These are phyloP conservation scores for Saccharomycopsis guyanensis DNA, from an alignment of 805 yeast genomes.

Conservation along the genomic window DNA sequence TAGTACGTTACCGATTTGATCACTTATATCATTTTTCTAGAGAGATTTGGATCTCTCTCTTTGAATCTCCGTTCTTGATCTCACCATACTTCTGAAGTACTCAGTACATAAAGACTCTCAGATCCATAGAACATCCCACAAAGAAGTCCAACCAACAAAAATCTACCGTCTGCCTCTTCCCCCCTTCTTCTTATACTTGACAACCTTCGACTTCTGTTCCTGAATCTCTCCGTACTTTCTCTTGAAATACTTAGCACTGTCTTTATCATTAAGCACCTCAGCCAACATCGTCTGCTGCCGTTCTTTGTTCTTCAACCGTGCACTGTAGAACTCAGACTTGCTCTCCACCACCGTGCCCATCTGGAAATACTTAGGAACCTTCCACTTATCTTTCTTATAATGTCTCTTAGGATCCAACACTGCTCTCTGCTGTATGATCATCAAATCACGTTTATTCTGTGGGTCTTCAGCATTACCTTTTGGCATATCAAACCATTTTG, in stretches of 20 bases:
- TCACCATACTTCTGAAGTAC: too few relatives aligned
- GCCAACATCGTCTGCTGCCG: conserved; percentile 76
- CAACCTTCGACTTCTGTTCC: conserved; percentile 35
- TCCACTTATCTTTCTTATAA: conserved; percentile 81
- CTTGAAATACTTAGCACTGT: conserved; percentile 70
- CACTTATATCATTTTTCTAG: too few relatives aligned
- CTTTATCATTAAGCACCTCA: conserved; percentile 69
- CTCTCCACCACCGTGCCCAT: conserved; percentile 85
- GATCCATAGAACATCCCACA: too few relatives aligned
- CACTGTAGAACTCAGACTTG: conserved; percentile 65
- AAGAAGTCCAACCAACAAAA: too few relatives aligned
- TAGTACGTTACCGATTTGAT: too few relatives aligned
- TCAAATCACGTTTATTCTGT: conserved; percentile 66
- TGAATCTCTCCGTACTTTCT: conserved; percentile 80
- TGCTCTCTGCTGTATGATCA: conserved; percentile 74
- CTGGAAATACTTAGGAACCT: conserved; percentile 71
- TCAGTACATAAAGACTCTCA: too few relatives aligned
- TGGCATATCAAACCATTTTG: conserved; percentile 76
- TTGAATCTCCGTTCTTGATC: too few relatives aligned
- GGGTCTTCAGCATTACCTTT: conserved; percentile 56
- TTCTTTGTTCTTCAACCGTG: conserved; percentile 59
- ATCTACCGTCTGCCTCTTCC: too few relatives aligned
- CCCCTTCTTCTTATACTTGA: conserved; percentile 18
- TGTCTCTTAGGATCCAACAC: conserved; percentile 94
- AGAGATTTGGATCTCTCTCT: too few relatives aligned